phyloP scores from a whole-genome alignment of 495 filamentous ascomycete species.

The Aspergillus conjunctus region DNA sequence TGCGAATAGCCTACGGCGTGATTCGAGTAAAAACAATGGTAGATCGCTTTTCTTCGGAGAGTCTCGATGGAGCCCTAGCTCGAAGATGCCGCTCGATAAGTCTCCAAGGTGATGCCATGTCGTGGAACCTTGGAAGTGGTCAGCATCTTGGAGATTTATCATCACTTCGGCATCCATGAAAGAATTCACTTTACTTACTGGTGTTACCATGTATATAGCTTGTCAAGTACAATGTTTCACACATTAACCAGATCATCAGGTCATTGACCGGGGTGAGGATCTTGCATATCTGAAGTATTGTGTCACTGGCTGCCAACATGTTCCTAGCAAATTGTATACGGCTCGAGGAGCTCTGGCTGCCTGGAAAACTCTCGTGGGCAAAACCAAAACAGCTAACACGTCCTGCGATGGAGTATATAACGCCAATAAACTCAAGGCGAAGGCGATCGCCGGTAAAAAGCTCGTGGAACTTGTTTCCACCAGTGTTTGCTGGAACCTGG shows the following conservation, averaged over 20 bases:
- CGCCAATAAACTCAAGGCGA: conserved; percentile 37
- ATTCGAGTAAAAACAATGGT: conserved; percentile 49
- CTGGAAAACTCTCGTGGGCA: conserved; percentile 18
- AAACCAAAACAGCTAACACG: conserved; percentile 32
- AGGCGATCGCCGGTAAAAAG: conserved; percentile 29
- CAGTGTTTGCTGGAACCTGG: conserved; percentile 19
- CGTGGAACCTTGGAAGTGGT: conserved; percentile 24
- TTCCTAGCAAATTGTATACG: conserved; percentile 28
- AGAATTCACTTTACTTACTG: conserved; percentile 26
- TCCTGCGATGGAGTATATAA: conserved; percentile 34
- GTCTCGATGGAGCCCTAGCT: conserved; percentile 59
- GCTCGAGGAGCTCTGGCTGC: conserved; percentile 1
- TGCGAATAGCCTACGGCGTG: conserved; percentile 52
- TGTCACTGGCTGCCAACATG: conserved; percentile 34
- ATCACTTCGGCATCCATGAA: not conserved
- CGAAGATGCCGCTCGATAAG: conserved; percentile 43
- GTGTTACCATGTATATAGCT: conserved; percentile 30
- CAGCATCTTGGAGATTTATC: not conserved
- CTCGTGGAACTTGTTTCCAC: conserved; percentile 28
- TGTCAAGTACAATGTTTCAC: conserved; percentile 34
- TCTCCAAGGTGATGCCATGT: conserved; percentile 38
- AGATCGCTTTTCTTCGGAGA: conserved; percentile 31
- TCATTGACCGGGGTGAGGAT: conserved; percentile 37
- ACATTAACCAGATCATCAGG: conserved; percentile 34
- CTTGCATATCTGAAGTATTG: conserved; percentile 33